Evolutionary conservation across 371 early-diverging fungal species (phyloP).

Genomic region (Funneliformis caledonium): DNA sequence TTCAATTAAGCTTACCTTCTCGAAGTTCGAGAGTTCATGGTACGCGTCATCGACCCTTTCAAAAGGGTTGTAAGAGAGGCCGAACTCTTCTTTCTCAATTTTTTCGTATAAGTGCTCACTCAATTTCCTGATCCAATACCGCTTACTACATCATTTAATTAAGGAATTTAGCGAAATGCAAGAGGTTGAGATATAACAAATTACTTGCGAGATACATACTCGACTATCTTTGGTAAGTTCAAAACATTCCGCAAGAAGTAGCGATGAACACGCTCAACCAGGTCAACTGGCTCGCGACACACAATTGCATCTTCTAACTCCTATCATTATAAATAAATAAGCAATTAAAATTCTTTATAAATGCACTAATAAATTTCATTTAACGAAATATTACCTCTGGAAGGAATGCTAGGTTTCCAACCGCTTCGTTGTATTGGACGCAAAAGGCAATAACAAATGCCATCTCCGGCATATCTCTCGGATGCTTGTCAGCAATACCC

Average conservation of each 20-base stretch:
- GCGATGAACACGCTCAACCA: neutral
- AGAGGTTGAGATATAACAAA: neutral
- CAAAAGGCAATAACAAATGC: conserved; percentile 35
- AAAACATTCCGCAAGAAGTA: neutral
- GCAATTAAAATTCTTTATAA: no score
- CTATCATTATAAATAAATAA: neutral
- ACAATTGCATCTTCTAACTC: conserved; percentile 6
- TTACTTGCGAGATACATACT: neutral
- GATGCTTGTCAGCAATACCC: neutral
- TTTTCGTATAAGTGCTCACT: neutral
- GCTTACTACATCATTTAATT: neutral
- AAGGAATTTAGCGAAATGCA: neutral
- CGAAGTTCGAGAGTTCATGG: neutral
- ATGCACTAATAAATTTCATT: neutral
- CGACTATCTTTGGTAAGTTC: neutral
- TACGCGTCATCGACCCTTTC: neutral
- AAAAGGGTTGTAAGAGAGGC: neutral
- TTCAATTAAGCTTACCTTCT: neutral
- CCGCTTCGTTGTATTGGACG: conserved; percentile 15
- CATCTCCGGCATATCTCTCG: conserved; percentile 30
- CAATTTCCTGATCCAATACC: neutral
- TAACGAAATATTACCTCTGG: conserved; percentile 11
- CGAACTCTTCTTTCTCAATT: neutral
- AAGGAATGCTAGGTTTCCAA: conserved; percentile 4
- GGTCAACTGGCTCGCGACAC: neutral